These are phyloP conservation scores for Prunus kanzakura DNA, from an alignment of 306 rosid genomes.

Conservation along the genomic window DNA sequence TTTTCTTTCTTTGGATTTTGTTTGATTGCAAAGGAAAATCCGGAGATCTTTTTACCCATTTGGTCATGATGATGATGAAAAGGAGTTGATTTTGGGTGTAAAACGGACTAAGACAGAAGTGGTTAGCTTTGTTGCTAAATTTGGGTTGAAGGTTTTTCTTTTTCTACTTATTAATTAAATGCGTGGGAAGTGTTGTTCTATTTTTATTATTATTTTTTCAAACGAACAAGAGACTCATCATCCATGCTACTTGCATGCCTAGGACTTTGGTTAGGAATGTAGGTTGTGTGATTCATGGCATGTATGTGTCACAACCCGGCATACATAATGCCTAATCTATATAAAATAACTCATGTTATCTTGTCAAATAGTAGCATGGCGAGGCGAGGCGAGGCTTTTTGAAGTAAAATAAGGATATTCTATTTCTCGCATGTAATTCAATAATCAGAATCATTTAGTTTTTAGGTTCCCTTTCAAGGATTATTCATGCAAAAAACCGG, in stretches of 20 bases:
- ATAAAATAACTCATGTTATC: too few species aligned
- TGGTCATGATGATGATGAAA: constrained; percentile 55
- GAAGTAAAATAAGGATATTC: too few species aligned
- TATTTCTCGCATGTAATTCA: too few species aligned
- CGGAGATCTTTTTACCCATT: constrained; percentile 48
- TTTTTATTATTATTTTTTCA: too few species aligned
- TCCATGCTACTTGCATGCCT: background rate
- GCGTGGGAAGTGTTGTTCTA: background rate
- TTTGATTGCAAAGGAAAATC: constrained; percentile 55
- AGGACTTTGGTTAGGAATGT: background rate
- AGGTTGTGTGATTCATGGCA: background rate
- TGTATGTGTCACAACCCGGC: background rate
- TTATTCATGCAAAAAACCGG: too few species aligned
- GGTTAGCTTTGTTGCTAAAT: constrained; percentile 38
- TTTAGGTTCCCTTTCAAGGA: too few species aligned
- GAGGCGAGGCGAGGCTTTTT: too few species aligned
- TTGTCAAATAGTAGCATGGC: too few species aligned
- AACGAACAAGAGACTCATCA: background rate
- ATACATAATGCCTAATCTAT: too few species aligned
- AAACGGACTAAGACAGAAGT: constrained; percentile 32
- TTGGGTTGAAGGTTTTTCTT: background rate
- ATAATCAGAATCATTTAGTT: too few species aligned
- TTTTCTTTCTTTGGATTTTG: constrained; percentile 40
- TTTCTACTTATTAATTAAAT: background rate
- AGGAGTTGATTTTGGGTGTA: constrained; percentile 52